Base-by-base conservation (phyloP, 768 basidiomycete species). In the Calocybe indica region DNA sequence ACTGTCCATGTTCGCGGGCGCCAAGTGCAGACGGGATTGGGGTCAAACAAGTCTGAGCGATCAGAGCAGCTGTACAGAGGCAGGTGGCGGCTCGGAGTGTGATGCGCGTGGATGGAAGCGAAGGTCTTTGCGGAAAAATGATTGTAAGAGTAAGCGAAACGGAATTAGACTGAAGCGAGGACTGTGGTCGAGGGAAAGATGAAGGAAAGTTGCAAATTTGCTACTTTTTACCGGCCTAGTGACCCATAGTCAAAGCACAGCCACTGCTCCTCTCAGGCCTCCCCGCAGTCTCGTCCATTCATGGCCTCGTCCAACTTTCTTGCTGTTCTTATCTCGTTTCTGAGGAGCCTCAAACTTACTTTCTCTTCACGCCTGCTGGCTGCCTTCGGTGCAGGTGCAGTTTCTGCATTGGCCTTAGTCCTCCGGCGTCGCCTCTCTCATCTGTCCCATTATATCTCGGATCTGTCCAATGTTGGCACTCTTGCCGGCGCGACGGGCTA, bases 401-500 rank as follows among this genome's bases (percentile, higher is more conserved):
- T 60, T 43, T 56, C 51, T 15, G 58, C 59, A 9, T 49, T 67
- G 37, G 49, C 46, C 31, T 47, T 65, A 39, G 31, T 64, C 14
- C 46, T 67, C 34, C 60, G 53, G 15, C 55, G 61, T 37, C 37
- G 56, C 28, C 52, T 57, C 22, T 40, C 41, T n/a, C 56, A 50
- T 22, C 41, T 51, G 13, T 38, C 48, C 7, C 57, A 51, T 37
- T 66, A 65, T 41, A 52, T 64, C 10, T 52, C 59, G 9, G 47
- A 65, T 39, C 54, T 65, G 12, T 49, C 58, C 10, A 48, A 52
- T 6, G 52, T 65, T 10, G 65, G 64, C 6, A 38, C 46, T 37
- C 46, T 43, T 11, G 37, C 48, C 15, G 35, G 40, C 5, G 47
- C 40, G 7, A 53, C 29, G 13, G 49, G 43, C 14, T 42, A 40